These are phyloP conservation scores for Populus pruinosa DNA, from an alignment of 345 rosid species.

Conservation along the genomic window DNA sequence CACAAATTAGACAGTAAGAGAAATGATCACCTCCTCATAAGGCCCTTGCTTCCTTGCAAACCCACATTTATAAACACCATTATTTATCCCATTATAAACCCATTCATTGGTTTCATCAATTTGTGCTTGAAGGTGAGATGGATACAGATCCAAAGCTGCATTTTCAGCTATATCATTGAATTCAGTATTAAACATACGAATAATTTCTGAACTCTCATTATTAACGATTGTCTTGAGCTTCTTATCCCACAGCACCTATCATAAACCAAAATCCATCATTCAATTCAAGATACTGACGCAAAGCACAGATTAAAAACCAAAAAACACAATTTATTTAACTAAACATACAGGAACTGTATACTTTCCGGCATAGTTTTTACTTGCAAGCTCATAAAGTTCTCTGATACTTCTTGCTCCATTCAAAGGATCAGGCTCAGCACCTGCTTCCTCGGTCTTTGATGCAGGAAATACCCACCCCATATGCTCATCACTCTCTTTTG, in stretches of 20 bases:
- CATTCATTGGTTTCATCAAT: slow-evolving; percentile 45
- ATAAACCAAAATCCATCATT: slow-evolving; percentile 9
- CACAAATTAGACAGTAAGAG: background rate
- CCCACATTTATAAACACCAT: slow-evolving; percentile 53
- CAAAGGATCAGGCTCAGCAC: slow-evolving; percentile 69
- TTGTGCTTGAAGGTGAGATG: slow-evolving; percentile 25
- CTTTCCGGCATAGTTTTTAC: slow-evolving; percentile 68
- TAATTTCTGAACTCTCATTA: slow-evolving; percentile 50
- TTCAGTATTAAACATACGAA: slow-evolving; percentile 48
- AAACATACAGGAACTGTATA: slow-evolving; percentile 85
- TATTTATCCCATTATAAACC: slow-evolving; percentile 36
- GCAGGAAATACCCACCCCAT: slow-evolving; percentile 88
- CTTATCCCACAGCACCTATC: slow-evolving; percentile 54
- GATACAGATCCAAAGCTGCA: slow-evolving; percentile 45
- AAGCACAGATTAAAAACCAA: background rate
- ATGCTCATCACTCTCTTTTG: slow-evolving; percentile 77
- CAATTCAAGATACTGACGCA: slow-evolving; percentile 8
- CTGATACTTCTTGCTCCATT: slow-evolving; percentile 75
- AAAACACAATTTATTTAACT: background rate
- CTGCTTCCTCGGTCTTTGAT: slow-evolving; percentile 57
- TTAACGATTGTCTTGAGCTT: slow-evolving; percentile 48
- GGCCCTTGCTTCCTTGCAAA: slow-evolving; percentile 50
- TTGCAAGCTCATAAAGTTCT: slow-evolving; percentile 77
- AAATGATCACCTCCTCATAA: slow-evolving; percentile 39
- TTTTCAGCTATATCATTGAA: slow-evolving; percentile 47